Evolutionary conservation across 345 rosid species (phyloP).

Genomic region (Salix arbutifolia): DNA sequence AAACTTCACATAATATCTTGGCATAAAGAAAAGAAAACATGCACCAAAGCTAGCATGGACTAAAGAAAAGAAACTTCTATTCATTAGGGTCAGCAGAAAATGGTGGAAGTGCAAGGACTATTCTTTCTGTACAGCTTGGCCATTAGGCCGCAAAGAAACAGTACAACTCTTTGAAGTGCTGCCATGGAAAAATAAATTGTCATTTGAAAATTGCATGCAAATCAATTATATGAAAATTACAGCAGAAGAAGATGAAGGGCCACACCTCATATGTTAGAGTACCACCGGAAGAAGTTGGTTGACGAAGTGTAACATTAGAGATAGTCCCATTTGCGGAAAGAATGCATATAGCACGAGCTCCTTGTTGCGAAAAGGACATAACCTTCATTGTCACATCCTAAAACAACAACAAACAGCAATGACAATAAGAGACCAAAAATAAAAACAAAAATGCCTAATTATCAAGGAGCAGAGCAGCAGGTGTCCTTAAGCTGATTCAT

Average conservation of each 20-base stretch:
- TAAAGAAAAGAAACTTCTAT: too few species aligned
- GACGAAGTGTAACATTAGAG: constrained; percentile 87
- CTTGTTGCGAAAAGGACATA: constrained; percentile 85
- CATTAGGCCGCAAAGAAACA: background rate
- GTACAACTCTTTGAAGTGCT: background rate
- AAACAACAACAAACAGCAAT: background rate
- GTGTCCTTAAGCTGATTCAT: background rate
- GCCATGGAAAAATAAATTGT: background rate
- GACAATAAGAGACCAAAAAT: background rate
- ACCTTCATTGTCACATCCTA: constrained; percentile 95
- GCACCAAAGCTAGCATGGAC: too few species aligned
- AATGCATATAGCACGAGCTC: constrained; percentile 75
- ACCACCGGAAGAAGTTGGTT: constrained; percentile 77
- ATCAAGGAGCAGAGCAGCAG: background rate
- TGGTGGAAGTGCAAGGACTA: too few species aligned
- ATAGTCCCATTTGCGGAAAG: constrained; percentile 84
- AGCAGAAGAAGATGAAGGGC: constrained; percentile 9
- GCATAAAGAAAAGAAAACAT: too few species aligned
- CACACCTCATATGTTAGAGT: constrained; percentile 88
- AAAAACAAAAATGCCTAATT: background rate
- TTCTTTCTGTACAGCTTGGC: background rate
- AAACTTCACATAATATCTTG: too few species aligned
- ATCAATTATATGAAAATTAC: background rate
- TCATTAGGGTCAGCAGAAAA: too few species aligned
- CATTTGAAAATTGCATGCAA: background rate